Percentiles rank a stretch among this genome's conserved stretches.
phyloP scores from a whole-genome alignment of 2,329 filamentous ascomycete genomes.

The Trichoderma aggressivum region DNA sequence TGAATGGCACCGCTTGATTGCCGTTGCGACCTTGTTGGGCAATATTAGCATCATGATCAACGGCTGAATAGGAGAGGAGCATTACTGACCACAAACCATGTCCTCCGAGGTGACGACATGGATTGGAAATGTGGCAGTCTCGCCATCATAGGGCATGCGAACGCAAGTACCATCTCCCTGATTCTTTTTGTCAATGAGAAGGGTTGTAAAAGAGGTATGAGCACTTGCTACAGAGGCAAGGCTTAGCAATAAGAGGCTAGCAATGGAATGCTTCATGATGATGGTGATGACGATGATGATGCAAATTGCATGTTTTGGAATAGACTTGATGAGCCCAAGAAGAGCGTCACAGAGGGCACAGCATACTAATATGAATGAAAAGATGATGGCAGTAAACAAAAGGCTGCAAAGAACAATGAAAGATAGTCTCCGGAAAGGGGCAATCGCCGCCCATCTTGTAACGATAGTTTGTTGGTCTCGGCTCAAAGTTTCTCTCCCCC shows the following conservation, averaged over 20 bases:
- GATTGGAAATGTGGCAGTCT: slow-evolving; percentile 56
- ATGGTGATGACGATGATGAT: too few species aligned
- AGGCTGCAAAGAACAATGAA: background rate
- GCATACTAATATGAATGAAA: background rate
- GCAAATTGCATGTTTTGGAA: background rate
- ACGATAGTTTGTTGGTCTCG: background rate
- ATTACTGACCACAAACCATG: slow-evolving; percentile 66
- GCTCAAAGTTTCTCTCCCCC: background rate
- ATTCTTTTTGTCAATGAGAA: slow-evolving; percentile 58
- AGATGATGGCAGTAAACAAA: background rate
- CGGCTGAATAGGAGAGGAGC: background rate
- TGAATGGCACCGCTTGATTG: slow-evolving; percentile 43
- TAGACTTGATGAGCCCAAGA: background rate
- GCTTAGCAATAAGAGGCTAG: slow-evolving; percentile 32
- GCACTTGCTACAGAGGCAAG: slow-evolving; percentile 42
- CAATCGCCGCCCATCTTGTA: background rate
- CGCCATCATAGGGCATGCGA: slow-evolving; percentile 57
- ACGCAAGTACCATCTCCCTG: slow-evolving; percentile 72
- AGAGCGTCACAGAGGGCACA: background rate
- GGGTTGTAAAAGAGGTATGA: slow-evolving; percentile 62
- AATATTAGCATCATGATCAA: background rate
- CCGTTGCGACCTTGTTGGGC: slow-evolving; percentile 44
- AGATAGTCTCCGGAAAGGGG: background rate
- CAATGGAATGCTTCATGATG: slow-evolving; percentile 34
- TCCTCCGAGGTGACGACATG: slow-evolving; percentile 53